phyloP scores from a whole-genome alignment of 768 basidiomycete species.

The Coprinopsis marcescibilis region DNA sequence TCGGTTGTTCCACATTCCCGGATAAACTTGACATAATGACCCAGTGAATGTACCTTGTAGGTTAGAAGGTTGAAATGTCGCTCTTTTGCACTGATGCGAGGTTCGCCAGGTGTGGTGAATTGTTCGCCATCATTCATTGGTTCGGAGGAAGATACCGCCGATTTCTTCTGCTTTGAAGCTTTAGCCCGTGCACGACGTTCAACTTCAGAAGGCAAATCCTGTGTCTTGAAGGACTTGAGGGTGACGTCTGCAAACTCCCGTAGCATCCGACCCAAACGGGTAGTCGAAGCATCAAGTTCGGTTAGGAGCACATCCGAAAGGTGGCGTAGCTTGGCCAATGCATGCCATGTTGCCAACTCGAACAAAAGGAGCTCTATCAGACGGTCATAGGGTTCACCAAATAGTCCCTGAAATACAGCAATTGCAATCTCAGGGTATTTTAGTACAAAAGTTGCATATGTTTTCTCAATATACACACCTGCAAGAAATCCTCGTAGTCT shows the following conservation, averaged over 20 bases:
- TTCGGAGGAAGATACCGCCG: background rate
- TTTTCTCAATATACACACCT: too few relatives aligned
- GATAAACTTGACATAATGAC: constrained; percentile 16
- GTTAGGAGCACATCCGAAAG: constrained; percentile 20
- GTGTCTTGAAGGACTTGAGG: constrained; percentile 20
- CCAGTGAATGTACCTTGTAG: constrained; percentile 19
- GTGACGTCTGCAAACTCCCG: constrained; percentile 18
- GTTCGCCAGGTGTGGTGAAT: background rate
- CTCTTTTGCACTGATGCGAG: background rate
- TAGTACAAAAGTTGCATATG: too few relatives aligned
- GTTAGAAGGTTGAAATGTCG: constrained; percentile 16
- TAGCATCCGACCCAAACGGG: constrained; percentile 18
- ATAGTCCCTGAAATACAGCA: constrained; percentile 31
- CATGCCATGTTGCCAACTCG: constrained; percentile 28
- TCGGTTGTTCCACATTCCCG: constrained; percentile 12
- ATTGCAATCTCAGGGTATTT: too few relatives aligned
- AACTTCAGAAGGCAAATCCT: constrained; percentile 26
- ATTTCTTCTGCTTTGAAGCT: constrained; percentile 8
- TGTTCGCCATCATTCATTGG: background rate
- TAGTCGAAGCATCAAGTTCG: constrained; percentile 15
- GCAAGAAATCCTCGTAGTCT: constrained; percentile 34
- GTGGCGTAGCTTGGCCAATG: constrained; percentile 25
- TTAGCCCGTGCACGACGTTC: constrained; percentile 17
- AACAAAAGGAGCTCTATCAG: constrained; percentile 22
- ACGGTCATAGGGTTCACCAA: constrained; percentile 19